These are phyloP conservation scores for Pelargonium myrrhifolium DNA, from an alignment of 441 rosid species.

Conservation along the genomic window DNA sequence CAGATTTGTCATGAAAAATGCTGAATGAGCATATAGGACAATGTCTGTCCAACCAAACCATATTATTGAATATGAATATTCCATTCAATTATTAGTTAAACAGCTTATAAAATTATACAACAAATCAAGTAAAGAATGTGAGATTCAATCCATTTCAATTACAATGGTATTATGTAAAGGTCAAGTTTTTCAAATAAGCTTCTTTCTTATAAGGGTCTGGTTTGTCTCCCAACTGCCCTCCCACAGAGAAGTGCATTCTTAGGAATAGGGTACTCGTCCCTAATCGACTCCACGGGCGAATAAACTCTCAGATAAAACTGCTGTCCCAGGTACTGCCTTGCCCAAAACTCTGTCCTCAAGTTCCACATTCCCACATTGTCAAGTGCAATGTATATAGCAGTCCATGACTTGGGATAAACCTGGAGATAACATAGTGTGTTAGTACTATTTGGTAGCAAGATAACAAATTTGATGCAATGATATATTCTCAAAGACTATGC, in stretches of 20 bases:
- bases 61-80: too few relatives aligned
- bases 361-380: constrained; percentile 80
- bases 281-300: constrained; percentile 29
- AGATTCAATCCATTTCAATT: neutral
- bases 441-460: too few relatives aligned
- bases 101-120: neutral
- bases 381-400: constrained; percentile 50
- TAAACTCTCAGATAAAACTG: constrained; percentile 54
- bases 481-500: neutral
- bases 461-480: too few relatives aligned
- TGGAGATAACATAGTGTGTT: constrained; percentile 12
- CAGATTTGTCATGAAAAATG: too few relatives aligned
- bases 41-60: too few relatives aligned
- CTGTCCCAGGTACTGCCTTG: constrained; percentile 62
- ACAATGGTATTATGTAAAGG: neutral
- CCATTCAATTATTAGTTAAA: neutral
- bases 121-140: constrained; percentile 4
- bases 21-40: too few relatives aligned
- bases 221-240: constrained; percentile 28
- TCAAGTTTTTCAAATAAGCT: neutral
- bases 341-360: constrained; percentile 55
- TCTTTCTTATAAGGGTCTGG: constrained; percentile 5
- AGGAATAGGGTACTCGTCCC: constrained; percentile 52
- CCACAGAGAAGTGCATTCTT: constrained; percentile 52
- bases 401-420: constrained; percentile 73